Evolutionary conservation across 1,139 yeast genomes (phyloP).

Genomic region (Candida sojae): DNA sequence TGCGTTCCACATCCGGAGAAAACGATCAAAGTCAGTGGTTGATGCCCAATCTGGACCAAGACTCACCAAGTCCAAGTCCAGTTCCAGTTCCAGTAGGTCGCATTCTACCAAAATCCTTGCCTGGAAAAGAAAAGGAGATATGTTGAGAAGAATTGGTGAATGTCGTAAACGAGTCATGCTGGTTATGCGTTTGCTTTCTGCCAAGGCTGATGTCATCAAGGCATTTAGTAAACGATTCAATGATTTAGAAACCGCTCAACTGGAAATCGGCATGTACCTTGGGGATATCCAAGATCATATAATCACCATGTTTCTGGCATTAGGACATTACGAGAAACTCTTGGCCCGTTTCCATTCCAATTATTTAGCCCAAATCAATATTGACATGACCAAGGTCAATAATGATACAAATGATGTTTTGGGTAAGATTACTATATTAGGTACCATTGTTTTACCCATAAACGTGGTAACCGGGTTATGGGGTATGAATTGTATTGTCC

Average conservation of each 20-base stretch:
- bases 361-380: conserved; percentile 92
- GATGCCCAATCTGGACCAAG: conserved; percentile 23
- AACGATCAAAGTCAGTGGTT: conserved; percentile 42
- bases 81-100: conserved; percentile 26
- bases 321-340: conserved; percentile 91
- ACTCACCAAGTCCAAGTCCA: conserved; percentile 21
- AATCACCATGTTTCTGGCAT: conserved; percentile 92
- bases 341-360: conserved; percentile 92
- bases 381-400: conserved; percentile 96
- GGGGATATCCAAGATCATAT: conserved; percentile 91
- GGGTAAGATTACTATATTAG: conserved; percentile 89
- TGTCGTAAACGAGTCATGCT: conserved; percentile 95
- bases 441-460: conserved; percentile 92
- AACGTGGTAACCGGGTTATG: conserved; percentile 94
- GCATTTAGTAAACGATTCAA: conserved; percentile 91
- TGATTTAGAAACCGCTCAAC: conserved; percentile 60
- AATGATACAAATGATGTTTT: conserved; percentile 95
- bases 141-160: conserved; percentile 93
- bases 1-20: conserved; percentile 38
- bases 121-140: conserved; percentile 92
- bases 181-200: conserved; percentile 75
- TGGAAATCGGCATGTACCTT: conserved; percentile 72
- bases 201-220: conserved; percentile 94
- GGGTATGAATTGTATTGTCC: conserved; percentile 98
- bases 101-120: conserved; percentile 62